Percentiles rank a stretch among this genome's conserved stretches.
Evolutionary conservation across 345 rosid genomes (phyloP).

Genomic region (Orychophragmus violaceus): DNA sequence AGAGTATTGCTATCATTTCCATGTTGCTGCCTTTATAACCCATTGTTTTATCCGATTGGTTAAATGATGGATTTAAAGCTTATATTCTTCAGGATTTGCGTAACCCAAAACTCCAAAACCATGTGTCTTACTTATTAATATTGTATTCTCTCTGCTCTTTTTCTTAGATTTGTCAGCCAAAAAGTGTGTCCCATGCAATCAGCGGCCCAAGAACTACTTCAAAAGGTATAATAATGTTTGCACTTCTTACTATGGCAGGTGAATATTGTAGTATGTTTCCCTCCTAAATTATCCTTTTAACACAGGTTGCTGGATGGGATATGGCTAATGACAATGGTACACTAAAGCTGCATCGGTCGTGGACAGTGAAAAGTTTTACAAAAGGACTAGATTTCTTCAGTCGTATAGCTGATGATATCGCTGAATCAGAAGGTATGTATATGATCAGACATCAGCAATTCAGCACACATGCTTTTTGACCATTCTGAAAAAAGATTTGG

Average conservation of each 20-base stretch:
- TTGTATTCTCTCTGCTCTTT: not conserved
- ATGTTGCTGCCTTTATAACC: not conserved
- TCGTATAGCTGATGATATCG: conserved; percentile 63
- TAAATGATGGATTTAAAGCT: not conserved
- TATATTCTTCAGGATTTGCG: not conserved
- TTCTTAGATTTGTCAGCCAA: conserved; percentile 54
- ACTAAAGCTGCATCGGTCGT: conserved; percentile 61
- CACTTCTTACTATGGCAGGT: not conserved
- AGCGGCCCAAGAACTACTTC: conserved; percentile 57
- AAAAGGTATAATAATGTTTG: conserved; percentile 45
- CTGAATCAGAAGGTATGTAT: conserved; percentile 70
- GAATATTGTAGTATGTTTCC: not conserved
- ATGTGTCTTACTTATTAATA: not conserved
- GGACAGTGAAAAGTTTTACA: conserved; percentile 69
- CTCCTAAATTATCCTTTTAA: not conserved
- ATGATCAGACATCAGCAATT: not conserved
- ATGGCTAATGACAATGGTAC: conserved; percentile 60
- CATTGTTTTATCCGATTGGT: not conserved
- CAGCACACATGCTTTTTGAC: not conserved
- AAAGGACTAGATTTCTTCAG: conserved; percentile 83
- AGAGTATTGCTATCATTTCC: not conserved
- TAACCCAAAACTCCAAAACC: not conserved
- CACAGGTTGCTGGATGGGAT: conserved; percentile 70
- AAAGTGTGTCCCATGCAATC: conserved; percentile 86
- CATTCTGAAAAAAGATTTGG: not conserved